Evolutionary conservation across 441 rosid genomes (phyloP).

Genomic region (Populus hybrid): DNA sequence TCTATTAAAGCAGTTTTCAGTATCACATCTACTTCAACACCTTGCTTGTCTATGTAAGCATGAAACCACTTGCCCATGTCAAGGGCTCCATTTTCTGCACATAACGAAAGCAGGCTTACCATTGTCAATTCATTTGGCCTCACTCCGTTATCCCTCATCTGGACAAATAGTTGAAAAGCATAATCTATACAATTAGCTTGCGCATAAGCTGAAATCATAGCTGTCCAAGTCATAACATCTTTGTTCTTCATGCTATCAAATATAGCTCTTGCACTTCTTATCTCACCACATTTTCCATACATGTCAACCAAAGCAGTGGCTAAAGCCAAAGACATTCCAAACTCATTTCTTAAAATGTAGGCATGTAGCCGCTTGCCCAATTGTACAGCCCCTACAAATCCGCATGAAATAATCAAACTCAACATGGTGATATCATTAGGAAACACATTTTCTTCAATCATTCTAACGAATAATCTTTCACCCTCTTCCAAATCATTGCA

Average conservation of each 20-base stretch:
- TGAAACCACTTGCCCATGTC: slow-evolving; percentile 42
- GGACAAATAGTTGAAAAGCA: slow-evolving; percentile 34
- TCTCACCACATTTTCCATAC: slow-evolving; percentile 45
- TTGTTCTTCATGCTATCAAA: slow-evolving; percentile 30
- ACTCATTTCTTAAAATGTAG: slow-evolving; percentile 30
- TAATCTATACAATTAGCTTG: slow-evolving; percentile 21
- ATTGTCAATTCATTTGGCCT: slow-evolving; percentile 31
- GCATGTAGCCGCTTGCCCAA: slow-evolving; percentile 40
- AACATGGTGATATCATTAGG: slow-evolving; percentile 41
- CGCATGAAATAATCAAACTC: slow-evolving; percentile 40
- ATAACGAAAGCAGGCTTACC: slow-evolving; percentile 30
- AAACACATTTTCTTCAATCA: slow-evolving; percentile 29
- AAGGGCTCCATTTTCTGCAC: slow-evolving; percentile 34
- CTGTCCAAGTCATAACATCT: slow-evolving; percentile 33
- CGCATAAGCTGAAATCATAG: slow-evolving; percentile 49
- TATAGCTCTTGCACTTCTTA: slow-evolving; percentile 30
- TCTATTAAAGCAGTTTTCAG: slow-evolving; percentile 38
- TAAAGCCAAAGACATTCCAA: slow-evolving; percentile 20
- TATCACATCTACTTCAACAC: slow-evolving; percentile 23
- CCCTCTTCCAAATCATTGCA: slow-evolving; percentile 26
- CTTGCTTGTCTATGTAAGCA: slow-evolving; percentile 26
- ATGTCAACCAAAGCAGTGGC: slow-evolving; percentile 42
- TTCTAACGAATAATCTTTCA: slow-evolving; percentile 30
- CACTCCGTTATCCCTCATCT: slow-evolving; percentile 29
- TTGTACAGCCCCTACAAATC: slow-evolving; percentile 25